These are phyloP conservation scores for Saussurea involucrata DNA, from an alignment of 129 eudicot genomes.

Conservation along the genomic window DNA sequence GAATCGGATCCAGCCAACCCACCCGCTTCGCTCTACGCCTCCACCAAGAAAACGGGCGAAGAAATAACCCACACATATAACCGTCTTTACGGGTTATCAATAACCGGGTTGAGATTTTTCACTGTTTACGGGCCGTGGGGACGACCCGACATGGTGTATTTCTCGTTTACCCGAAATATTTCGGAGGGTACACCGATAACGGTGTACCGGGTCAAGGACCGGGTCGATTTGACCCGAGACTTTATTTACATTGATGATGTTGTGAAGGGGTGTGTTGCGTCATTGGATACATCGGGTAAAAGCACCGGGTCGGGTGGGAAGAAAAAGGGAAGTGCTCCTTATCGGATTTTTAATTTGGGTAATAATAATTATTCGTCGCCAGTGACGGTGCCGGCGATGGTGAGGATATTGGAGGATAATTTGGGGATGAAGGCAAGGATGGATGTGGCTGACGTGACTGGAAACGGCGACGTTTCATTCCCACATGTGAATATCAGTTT, in stretches of 20 bases:
- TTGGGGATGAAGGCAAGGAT: slow-evolving; percentile 55
- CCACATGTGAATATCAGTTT: slow-evolving; percentile 59
- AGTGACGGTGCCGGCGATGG: slow-evolving; percentile 50
- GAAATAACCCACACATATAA: slow-evolving; percentile 50
- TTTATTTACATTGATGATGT: slow-evolving; percentile 56
- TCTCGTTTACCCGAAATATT: slow-evolving; percentile 35
- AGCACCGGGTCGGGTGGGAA: slow-evolving; percentile 48
- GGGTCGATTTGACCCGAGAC: slow-evolving; percentile 44
- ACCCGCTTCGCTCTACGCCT: slow-evolving; percentile 52
- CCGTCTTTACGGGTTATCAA: slow-evolving; percentile 46
- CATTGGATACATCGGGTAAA: slow-evolving; percentile 51
- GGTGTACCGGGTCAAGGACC: slow-evolving; percentile 40
- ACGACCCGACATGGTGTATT: slow-evolving; percentile 64
- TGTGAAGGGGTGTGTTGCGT: slow-evolving; percentile 54
- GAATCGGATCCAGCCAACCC: slow-evolving; percentile 47
- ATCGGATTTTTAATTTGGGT: slow-evolving; percentile 60
- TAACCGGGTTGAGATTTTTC: slow-evolving; percentile 53
- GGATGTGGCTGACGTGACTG: slow-evolving; percentile 43
- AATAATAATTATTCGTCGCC: slow-evolving; percentile 35
- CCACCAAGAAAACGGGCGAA: slow-evolving; percentile 57
- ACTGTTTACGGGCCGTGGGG: slow-evolving; percentile 71
- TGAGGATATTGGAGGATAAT: slow-evolving; percentile 53
- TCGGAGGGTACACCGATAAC: slow-evolving; percentile 43
- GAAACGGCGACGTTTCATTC: slow-evolving; percentile 45
- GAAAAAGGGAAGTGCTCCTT: slow-evolving; percentile 42